Evolutionary conservation across 129 eudicot species (phyloP).

Genomic region (Glebionis coronaria): DNA sequence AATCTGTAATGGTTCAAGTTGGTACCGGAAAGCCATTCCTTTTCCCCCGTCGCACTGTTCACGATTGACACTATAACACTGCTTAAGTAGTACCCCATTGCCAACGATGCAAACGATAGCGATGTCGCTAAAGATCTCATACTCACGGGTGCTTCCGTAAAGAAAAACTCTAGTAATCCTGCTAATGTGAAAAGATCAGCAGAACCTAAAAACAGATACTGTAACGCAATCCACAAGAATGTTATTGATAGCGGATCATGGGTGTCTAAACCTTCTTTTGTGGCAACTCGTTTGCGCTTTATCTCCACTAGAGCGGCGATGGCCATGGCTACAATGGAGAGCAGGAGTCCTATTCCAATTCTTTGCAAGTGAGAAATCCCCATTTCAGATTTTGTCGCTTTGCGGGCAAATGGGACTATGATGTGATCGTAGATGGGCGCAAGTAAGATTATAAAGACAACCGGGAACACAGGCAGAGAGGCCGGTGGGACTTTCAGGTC

Average conservation of each 20-base stretch:
- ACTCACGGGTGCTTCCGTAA: conserved; percentile 75
- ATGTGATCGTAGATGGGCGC: conserved; percentile 81
- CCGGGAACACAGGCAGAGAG: conserved; percentile 83
- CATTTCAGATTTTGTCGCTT: conserved; percentile 52
- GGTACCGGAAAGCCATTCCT: conserved; percentile 64
- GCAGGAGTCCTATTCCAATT: conserved; percentile 64
- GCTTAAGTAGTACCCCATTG: conserved; percentile 82
- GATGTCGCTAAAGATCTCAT: conserved; percentile 89
- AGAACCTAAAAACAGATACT: conserved; percentile 79
- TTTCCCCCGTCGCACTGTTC: conserved; percentile 55
- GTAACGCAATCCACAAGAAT: conserved; percentile 81
- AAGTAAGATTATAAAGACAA: conserved; percentile 65
- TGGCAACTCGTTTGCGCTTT: conserved; percentile 38
- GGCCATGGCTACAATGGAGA: conserved; percentile 73
- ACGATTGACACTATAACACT: conserved; percentile 70
- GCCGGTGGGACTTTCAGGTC: conserved; percentile 75
- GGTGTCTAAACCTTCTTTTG: conserved; percentile 39
- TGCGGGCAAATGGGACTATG: conserved; percentile 70
- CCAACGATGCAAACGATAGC: conserved; percentile 68
- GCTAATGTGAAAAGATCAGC: conserved; percentile 86
- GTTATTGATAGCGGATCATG: conserved; percentile 55
- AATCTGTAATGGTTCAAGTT: conserved; percentile 64
- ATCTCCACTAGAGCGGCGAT: conserved; percentile 7
- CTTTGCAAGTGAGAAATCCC: conserved; percentile 74
- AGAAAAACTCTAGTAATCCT: conserved; percentile 79